Base-by-base conservation (phyloP, 148 eudicot species). In the Silene latifolia region DNA sequence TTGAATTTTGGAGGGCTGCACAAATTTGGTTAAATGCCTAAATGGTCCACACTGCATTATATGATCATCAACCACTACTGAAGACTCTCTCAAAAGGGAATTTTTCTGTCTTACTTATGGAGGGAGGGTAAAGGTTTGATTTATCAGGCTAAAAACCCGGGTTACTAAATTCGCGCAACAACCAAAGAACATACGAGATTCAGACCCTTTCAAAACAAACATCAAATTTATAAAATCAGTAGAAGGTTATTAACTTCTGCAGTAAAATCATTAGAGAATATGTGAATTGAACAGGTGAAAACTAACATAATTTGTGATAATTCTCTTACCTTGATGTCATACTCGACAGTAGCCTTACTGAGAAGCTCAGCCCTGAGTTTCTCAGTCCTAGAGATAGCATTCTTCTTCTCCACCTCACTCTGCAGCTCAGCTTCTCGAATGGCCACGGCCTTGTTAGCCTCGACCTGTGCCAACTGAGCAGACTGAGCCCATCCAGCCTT, bases 361-460 rank as follows among this genome's bases (percentile, higher is more conserved):
- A 85, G 75, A n/a, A 71, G 75, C 67, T 85, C 83, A 35, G 88
- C 87, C 77, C 80, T 85, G 18, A 85, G 83, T 62, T 85, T 74
- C 76, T 85, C 85, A 21, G 85, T 80, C 67, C 48, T 72, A 3
- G 85, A 78, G 63, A 78, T 2, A 8, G 83, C 84, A 70, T 81
- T 84, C 84, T 78, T 84, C 69, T 20, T 79, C 72, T 81, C 84
- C 60, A 81, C 74, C 72, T 81, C 78, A 18, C 8, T 20, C 39
- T 77, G 80, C 60, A 81, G 57, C 61, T 84, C 87, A 0, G 87
- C 84, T n/a, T 78, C 80, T 61, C 82, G 57, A 2, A 84, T 58
- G 0, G 82, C 78, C 14, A 81, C 84, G 0, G 87, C 84, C 60
- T 84, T 79, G 2, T 69, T 24, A 0, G 84, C 84, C 82, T 81